Base-by-base conservation (phyloP, 495 filamentous ascomycete species). In the Xylaria nigripes region DNA sequence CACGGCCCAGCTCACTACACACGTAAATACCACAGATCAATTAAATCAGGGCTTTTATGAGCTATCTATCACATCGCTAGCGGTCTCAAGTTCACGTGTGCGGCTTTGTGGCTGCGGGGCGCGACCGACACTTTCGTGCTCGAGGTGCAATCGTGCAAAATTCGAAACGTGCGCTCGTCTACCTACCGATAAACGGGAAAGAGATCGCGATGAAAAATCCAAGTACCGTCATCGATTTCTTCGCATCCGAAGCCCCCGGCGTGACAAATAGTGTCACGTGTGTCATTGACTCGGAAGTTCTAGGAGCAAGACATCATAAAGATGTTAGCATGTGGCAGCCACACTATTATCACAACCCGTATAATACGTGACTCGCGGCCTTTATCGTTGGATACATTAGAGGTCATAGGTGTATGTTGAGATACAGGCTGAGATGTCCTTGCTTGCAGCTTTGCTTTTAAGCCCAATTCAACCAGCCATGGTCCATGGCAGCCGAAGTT, bases 61-160 rank as follows among this genome's bases (percentile, higher is more conserved):
- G n/a, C n/a, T n/a, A n/a, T n/a, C 91, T 51, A 87, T 96, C 72
- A 96, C 95, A 63, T 89, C 84, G 2, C 77, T 96, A 25, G 52
- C 76, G 23, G 65, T 95, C 32, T 42, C 70, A 2, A 61, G 72
- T 19, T 77, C 85, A 10, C 55, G 69, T 6, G 63, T 91, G 30
- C 83, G n/a, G 82, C 1, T 68, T 75, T n/a, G 76, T 82, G 56
- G 90, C 90, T 12, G 79, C 94, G 54, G 69, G 71, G 29, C 78
- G 88, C 68, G 91, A 96, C 71, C 82, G 91, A 8, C 72, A 75
- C 15, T 93, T 89, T 93, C 81, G 77, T 95, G 18, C 76, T 86
- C 50, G 41, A 47, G 44, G 34, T 48, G 32, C 44, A 32, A 44
- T 22, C 44, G 16, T 32, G 23, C 56, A 67, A n/a, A n/a, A n/a